Percentiles rank a stretch among this genome's conserved stretches.
phyloP scores from a whole-genome alignment of 78 protist genomes.

The Blattamonas nauphoetae region DNA sequence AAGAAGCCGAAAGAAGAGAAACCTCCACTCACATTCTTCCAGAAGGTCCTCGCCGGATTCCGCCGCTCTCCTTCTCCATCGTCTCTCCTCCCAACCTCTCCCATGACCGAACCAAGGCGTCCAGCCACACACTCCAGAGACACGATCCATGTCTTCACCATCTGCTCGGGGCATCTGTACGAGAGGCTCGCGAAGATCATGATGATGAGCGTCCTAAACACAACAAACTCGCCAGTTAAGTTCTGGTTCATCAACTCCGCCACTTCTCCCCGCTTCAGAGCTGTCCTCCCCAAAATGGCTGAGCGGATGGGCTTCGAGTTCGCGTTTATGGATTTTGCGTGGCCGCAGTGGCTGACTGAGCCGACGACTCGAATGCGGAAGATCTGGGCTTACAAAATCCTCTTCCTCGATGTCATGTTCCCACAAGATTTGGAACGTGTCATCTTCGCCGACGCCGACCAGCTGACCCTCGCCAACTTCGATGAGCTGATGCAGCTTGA shows the following conservation, averaged over 20 bases:
- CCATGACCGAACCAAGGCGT: background rate
- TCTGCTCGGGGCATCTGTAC: slow-evolving; percentile 28
- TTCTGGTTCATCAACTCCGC: slow-evolving; percentile 15
- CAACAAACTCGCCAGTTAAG: slow-evolving; percentile 7
- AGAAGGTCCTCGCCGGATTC: background rate
- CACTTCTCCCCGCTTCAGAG: slow-evolving; percentile 12
- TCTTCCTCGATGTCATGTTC: slow-evolving; percentile 37
- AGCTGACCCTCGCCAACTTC: slow-evolving; percentile 15
- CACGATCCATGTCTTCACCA: slow-evolving; percentile 13
- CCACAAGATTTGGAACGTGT: slow-evolving; percentile 16
- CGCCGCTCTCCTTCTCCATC: background rate
- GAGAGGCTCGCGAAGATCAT: slow-evolving; percentile 21
- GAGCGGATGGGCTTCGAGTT: slow-evolving; percentile 17
- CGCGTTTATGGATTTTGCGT: background rate
- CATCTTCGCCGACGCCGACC: slow-evolving; percentile 36
- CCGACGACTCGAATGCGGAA: slow-evolving; percentile 14
- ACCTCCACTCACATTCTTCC: too few relatives aligned
- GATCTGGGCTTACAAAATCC: slow-evolving; percentile 40
- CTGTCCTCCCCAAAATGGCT: background rate
- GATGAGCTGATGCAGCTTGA: background rate
- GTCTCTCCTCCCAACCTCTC: background rate
- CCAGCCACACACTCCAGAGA: background rate
- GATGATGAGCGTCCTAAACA: slow-evolving; percentile 10
- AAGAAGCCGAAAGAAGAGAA: background rate
- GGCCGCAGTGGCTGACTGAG: slow-evolving; percentile 14